Evolutionary conservation across 768 basidiomycete species (phyloP).

Genomic region (Lentinula aciculospora): DNA sequence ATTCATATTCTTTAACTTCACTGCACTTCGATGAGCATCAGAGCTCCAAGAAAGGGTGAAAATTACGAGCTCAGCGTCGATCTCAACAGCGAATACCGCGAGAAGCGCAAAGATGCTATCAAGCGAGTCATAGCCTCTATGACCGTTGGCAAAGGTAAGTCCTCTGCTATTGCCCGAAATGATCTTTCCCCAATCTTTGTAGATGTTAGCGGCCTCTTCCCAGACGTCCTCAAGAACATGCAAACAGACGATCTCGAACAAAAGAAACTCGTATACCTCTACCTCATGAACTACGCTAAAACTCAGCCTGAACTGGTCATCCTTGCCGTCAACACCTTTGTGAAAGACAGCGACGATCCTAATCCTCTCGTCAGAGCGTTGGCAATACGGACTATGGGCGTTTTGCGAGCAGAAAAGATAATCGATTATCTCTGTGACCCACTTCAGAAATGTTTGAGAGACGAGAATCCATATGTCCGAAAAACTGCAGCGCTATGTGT

Average conservation of each 20-base stretch:
- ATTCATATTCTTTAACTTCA: neutral
- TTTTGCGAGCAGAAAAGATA: constrained; percentile 96
- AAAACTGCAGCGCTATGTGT: constrained; percentile 98
- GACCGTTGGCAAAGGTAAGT: constrained; percentile 94
- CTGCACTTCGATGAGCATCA: constrained; percentile 30
- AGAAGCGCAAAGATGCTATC: constrained; percentile 97
- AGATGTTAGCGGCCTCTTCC: constrained; percentile 94
- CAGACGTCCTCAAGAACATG: constrained; percentile 99
- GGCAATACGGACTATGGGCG: constrained; percentile 97
- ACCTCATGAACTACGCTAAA: constrained; percentile 99
- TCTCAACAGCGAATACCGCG: constrained; percentile 94
- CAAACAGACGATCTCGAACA: constrained; percentile 99
- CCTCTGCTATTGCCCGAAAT: neutral
- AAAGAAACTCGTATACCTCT: constrained; percentile 99
- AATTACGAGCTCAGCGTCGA: constrained; percentile 97
- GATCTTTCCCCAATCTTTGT: constrained; percentile 6
- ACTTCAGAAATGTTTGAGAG: constrained; percentile 82
- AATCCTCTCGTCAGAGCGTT: constrained; percentile 96
- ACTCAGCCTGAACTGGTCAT: constrained; percentile 99
- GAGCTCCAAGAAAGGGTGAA: constrained; percentile 75
- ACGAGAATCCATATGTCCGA: constrained; percentile 97
- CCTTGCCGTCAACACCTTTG: constrained; percentile 97
- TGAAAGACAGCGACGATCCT: constrained; percentile 93
- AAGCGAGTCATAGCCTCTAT: constrained; percentile 97
- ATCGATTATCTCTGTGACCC: constrained; percentile 98